Base-by-base conservation (phyloP, 2,329 filamentous ascomycete genomes). In the Aspergillus alliaceus region DNA sequence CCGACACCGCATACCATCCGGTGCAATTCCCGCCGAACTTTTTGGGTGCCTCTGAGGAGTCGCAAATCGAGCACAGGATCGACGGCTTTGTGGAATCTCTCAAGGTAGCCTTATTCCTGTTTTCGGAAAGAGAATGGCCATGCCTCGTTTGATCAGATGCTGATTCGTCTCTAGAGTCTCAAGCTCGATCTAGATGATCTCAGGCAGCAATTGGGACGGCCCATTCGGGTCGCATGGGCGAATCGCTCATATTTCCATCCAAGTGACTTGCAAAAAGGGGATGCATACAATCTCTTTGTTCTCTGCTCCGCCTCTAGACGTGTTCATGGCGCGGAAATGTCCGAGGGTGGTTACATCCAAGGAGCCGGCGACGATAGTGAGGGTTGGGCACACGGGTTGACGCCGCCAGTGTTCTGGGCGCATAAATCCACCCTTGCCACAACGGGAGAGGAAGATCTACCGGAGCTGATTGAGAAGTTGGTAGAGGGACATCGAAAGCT, bases 311-410 rank as follows among this genome's bases (percentile, higher is more conserved):
- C 91, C 12, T 96, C 91, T 1, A 83, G 87, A 31, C 82, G 89
- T 15, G 86, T 92, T 1, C 77, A 77, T 1, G 89, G 86, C 12
- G 86, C 84, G 3, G 90, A 93, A 70, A 80, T 84, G 64, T 85
- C 85, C 27, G 86, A 89, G 68, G 84, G 83, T 3, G 87, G 87
- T 6, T 99, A 99, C 69, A 89, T 99, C 58, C 95, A 98, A 75
- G 95, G 95, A 51, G 93, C 93, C 0, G 95, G 90, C 2, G 95
- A 99, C 73, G 95, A 99, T 72, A 91, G 90, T 12, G 95, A 99
- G 79, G 91, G 90, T 64, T 99, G 95, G 95, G 89, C 92, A 1
- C 78, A 84, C 53, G 91, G 91, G 0, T 82, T 98, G 15, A 95
- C 90, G 0, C 86, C 93, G 0, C 72, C 78, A 0, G 61, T 93